Conservation (phyloP, 176 grass and related monocot species). For the Triticum dicoccoides region DNA sequence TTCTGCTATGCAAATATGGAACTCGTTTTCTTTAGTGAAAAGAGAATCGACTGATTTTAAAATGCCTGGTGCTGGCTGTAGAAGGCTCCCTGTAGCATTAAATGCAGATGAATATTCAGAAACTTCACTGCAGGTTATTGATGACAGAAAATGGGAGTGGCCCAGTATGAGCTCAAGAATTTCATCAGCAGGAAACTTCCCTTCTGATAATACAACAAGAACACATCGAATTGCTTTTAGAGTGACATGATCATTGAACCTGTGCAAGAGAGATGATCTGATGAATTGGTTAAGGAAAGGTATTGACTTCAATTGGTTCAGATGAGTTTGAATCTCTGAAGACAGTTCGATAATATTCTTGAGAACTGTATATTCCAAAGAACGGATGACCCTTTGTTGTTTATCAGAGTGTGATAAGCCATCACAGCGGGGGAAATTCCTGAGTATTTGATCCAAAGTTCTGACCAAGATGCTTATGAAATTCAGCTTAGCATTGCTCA, state of each 20-base stretch:
- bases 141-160: constrained; percentile 79
- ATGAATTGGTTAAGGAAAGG: constrained; percentile 73
- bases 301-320: constrained; percentile 57
- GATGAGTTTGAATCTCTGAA: constrained; percentile 49
- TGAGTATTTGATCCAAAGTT: constrained; percentile 61
- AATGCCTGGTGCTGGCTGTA: constrained; percentile 80
- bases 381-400: constrained; percentile 16
- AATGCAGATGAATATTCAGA: constrained; percentile 47
- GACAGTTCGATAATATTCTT: constrained; percentile 77
- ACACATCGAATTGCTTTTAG: constrained; percentile 85
- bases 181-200: constrained; percentile 61
- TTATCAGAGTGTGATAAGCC: constrained; percentile 21
- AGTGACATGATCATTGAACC: constrained; percentile 76
- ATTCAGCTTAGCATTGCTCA: constrained; percentile 64
- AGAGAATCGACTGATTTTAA: constrained; percentile 61
- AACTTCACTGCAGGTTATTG: constrained; percentile 48
- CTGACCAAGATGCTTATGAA: constrained; percentile 67
- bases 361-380: constrained; percentile 80
- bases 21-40: constrained; percentile 31
- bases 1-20: constrained; percentile 39
- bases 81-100: constrained; percentile 41
- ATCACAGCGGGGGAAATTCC: constrained; percentile 42
- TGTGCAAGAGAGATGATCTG: constrained; percentile 83
- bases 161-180: constrained; percentile 89
- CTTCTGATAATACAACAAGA: constrained; percentile 67